These are phyloP conservation scores for Penicillium angulare DNA, from an alignment of 495 filamentous ascomycete genomes.

Conservation along the genomic window DNA sequence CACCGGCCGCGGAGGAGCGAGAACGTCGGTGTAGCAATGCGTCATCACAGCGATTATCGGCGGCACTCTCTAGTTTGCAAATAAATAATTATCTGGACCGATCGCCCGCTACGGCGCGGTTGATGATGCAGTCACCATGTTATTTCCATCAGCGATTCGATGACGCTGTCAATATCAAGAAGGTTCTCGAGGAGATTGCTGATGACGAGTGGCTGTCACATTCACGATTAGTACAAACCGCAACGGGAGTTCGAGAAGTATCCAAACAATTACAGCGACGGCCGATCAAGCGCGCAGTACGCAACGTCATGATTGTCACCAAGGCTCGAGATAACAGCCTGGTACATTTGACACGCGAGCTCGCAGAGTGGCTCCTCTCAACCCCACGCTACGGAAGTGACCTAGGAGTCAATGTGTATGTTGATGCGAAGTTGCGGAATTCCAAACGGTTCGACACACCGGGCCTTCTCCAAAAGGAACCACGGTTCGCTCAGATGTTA, in stretches of 20 bases:
- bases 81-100: conserved; percentile 39
- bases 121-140: conserved; percentile 81
- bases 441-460: conserved; percentile 84
- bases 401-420: conserved; percentile 84
- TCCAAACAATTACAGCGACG: conserved; percentile 88
- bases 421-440: conserved; percentile 84
- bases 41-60: conserved; percentile 61
- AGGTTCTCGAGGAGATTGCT: conserved; percentile 88
- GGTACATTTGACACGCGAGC: conserved; percentile 78
- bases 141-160: conserved; percentile 98
- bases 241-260: conserved; percentile 89
- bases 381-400: conserved; percentile 81
- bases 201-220: conserved; percentile 90
- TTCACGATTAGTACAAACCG: conserved; percentile 89
- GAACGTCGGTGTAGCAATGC: conserved; percentile 49
- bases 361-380: conserved; percentile 80
- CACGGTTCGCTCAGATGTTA: conserved; percentile 73
- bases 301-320: conserved; percentile 93
- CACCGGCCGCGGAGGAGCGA: conserved; percentile 31
- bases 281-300: conserved; percentile 82
- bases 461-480: conserved; percentile 66
- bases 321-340: conserved; percentile 91
- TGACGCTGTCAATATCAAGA: conserved; percentile 91
- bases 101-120: conserved; percentile 60
- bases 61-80: conserved; percentile 62